Conservation (phyloP, 129 eudicot genomes). For the Heracleum sosnowskyi region DNA sequence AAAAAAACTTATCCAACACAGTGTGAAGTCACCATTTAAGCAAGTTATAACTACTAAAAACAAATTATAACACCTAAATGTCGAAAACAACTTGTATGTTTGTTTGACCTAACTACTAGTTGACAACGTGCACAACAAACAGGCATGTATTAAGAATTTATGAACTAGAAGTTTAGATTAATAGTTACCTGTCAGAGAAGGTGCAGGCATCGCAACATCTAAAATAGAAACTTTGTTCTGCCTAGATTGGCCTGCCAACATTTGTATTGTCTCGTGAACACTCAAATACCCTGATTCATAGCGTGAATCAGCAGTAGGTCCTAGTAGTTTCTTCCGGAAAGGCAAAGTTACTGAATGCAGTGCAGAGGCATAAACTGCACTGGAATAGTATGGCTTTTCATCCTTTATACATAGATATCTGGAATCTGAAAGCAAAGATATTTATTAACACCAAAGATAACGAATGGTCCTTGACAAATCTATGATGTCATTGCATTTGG, state of each 20-base stretch:
- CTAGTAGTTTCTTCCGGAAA: conserved; percentile 60
- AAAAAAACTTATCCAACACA: background rate
- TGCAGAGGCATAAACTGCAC: conserved; percentile 92
- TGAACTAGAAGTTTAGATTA: background rate
- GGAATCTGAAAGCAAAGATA: conserved; percentile 25
- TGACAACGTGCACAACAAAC: background rate
- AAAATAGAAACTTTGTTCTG: conserved; percentile 61
- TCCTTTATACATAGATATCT: conserved; percentile 47
- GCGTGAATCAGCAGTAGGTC: conserved; percentile 40
- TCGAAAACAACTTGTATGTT: background rate
- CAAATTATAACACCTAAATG: background rate
- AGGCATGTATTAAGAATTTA: background rate
- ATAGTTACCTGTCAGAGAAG: conserved; percentile 55
- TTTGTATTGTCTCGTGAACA: conserved; percentile 52
- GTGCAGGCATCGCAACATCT: conserved; percentile 82
- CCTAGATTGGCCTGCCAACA: conserved; percentile 68
- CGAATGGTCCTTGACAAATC: background rate
- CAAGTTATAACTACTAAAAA: background rate
- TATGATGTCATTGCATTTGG: background rate
- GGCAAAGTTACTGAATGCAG: conserved; percentile 79
- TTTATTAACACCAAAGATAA: background rate
- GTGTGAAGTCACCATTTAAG: background rate
- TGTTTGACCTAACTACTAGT: background rate
- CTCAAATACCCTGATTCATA: conserved; percentile 46
- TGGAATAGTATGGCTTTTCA: conserved; percentile 62